Conservation (phyloP, 2,329 filamentous ascomycete species). For the Aquanectria penicillioides region DNA sequence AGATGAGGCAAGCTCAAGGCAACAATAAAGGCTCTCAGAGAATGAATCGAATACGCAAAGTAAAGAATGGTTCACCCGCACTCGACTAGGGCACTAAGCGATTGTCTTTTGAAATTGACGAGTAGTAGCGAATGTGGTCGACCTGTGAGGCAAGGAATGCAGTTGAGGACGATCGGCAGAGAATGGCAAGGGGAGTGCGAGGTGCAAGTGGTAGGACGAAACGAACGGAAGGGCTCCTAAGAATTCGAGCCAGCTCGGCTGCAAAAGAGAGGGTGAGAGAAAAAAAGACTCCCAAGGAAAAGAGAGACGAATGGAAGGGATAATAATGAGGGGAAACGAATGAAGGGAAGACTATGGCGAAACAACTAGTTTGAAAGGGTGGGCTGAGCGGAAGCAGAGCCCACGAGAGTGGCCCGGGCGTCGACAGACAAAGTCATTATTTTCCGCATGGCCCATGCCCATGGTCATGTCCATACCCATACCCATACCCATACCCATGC, state of each 20-base stretch:
- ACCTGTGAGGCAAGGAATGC: constrained; percentile 35
- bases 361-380: constrained; percentile 17
- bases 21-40: background rate
- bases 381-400: background rate
- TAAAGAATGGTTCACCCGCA: constrained; percentile 3
- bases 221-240: constrained; percentile 20
- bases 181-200: constrained; percentile 25
- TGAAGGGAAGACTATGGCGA: constrained; percentile 26
- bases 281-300: background rate
- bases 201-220: constrained; percentile 17
- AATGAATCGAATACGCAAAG: constrained; percentile 9
- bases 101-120: background rate
- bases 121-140: constrained; percentile 26
- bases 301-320: constrained; percentile 33
- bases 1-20: background rate
- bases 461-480: too few relatives aligned
- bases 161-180: constrained; percentile 20
- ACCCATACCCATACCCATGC: too few relatives aligned
- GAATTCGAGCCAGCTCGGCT: constrained; percentile 35
- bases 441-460: too few relatives aligned
- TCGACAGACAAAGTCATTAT: constrained; percentile 8
- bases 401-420: constrained; percentile 18
- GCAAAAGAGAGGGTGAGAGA: constrained; percentile 29
- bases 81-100: background rate
- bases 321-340: constrained; percentile 32